Conservation (phyloP, 2,329 filamentous ascomycete species). For the Paraconiothyrium sp. region DNA sequence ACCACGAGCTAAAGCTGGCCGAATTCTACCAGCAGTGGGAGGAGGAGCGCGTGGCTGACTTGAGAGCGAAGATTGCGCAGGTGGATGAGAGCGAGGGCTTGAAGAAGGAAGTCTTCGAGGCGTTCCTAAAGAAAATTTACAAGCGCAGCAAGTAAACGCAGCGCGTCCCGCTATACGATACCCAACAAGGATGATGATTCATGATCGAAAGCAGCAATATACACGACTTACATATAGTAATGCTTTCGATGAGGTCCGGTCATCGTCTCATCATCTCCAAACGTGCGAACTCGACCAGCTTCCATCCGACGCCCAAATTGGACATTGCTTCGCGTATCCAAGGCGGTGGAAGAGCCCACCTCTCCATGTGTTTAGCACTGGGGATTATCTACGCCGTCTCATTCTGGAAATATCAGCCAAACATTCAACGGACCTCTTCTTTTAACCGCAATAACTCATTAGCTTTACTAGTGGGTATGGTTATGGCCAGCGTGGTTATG, state of each 20-base stretch:
- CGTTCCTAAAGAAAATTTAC: conserved; percentile 96
- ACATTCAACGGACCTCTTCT: no score
- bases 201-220: conserved; percentile 4
- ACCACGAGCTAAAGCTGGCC: conserved; percentile 84
- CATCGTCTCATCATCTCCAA: no score
- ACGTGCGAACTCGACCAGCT: no score
- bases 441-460: no score
- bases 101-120: conserved; percentile 89
- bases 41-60: conserved; percentile 82
- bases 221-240: neutral
- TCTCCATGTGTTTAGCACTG: no score
- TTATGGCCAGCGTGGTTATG: conserved; percentile 30
- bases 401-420: no score
- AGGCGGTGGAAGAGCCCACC: no score
- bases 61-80: conserved; percentile 76
- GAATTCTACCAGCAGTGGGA: conserved; percentile 88
- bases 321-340: no score
- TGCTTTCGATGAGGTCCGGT: neutral
- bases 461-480: neutral
- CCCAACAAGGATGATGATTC: neutral
- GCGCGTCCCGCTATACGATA: neutral
- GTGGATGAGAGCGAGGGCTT: conserved; percentile 88
- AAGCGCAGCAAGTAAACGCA: conserved; percentile 87
- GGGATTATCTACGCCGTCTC: no score
- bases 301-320: no score